Percentiles rank a stretch among this genome's conserved stretches.
phyloP scores from a whole-genome alignment of 768 basidiomycete species.

The Rhodotorula diobovata region DNA sequence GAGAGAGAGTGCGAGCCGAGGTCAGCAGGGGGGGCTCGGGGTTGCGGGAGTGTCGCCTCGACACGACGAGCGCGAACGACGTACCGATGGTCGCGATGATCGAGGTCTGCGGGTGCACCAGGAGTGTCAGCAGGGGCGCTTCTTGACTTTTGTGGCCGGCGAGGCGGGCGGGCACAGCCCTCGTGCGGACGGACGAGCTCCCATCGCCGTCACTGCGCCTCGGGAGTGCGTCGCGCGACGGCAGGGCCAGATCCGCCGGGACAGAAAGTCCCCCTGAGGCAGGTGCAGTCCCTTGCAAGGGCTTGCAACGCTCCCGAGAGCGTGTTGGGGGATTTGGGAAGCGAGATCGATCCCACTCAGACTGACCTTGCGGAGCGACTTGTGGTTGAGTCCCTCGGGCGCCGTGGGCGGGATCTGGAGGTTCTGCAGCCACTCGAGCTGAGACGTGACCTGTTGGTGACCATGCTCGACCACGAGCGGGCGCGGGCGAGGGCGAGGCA shows the following conservation, averaged over 20 bases:
- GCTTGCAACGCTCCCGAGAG: neutral
- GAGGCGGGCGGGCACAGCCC: neutral
- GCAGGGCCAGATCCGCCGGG: no score
- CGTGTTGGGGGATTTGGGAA: neutral
- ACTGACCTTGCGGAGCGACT: slow-evolving; percentile 84
- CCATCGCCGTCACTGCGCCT: neutral
- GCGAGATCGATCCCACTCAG: slow-evolving; percentile 2
- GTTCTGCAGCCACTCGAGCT: slow-evolving; percentile 87
- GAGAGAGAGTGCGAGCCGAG: neutral
- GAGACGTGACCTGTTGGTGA: slow-evolving; percentile 47
- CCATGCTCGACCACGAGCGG: neutral
- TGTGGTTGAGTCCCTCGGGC: slow-evolving; percentile 69
- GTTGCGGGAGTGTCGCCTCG: neutral
- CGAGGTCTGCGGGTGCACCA: slow-evolving; percentile 61
- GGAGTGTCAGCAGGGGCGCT: neutral
- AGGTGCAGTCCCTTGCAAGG: neutral
- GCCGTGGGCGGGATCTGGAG: slow-evolving; percentile 69
- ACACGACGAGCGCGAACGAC: neutral
- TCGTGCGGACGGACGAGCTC: neutral
- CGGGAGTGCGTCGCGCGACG: neutral
- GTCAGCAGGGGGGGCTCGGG: neutral
- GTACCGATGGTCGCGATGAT: slow-evolving; percentile 98
- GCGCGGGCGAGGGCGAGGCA: neutral
- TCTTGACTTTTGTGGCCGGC: no score
- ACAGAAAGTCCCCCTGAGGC: neutral